Percentiles rank a stretch among this genome's conserved stretches.
These are phyloP conservation scores for Leccinum subrobustum DNA, from an alignment of 1,284 basidiomycete genomes.

Conservation along the genomic window DNA sequence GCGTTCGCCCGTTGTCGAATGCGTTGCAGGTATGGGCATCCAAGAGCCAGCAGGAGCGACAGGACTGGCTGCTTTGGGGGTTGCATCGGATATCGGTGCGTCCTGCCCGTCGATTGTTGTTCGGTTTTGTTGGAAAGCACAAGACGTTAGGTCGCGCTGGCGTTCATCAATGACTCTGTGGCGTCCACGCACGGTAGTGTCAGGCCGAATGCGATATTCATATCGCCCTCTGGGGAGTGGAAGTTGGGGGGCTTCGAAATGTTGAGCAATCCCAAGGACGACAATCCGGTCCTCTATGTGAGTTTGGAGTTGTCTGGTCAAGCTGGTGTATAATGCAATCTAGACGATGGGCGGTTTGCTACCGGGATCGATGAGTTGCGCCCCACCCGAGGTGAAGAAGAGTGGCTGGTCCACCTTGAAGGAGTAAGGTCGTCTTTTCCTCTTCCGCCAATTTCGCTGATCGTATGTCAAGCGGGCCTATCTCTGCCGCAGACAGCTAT, in stretches of 20 bases:
- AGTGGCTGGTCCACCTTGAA: slow-evolving; percentile 81
- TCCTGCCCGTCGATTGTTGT: not conserved
- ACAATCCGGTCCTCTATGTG: slow-evolving; percentile 78
- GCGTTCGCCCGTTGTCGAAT: slow-evolving; percentile 75
- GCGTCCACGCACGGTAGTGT: slow-evolving; percentile 89
- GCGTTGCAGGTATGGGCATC: slow-evolving; percentile 64
- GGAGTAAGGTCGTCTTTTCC: slow-evolving; percentile 55
- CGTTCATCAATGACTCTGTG: slow-evolving; percentile 88
- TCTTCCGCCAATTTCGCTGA: slow-evolving; percentile 4
- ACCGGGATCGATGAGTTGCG: slow-evolving; percentile 57
- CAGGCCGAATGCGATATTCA: slow-evolving; percentile 78
- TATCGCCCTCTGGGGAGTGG: slow-evolving; percentile 94
- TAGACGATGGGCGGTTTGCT: slow-evolving; percentile 72
- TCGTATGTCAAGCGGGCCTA: slow-evolving; percentile 53
- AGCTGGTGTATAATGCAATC: slow-evolving; percentile 14
- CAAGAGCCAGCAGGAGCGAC: slow-evolving; percentile 62
- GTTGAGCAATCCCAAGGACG: slow-evolving; percentile 78
- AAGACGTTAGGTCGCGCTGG: slow-evolving; percentile 70
- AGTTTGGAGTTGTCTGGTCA: slow-evolving; percentile 30
- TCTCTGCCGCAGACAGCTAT: slow-evolving; percentile 80
- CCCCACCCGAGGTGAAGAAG: slow-evolving; percentile 90
- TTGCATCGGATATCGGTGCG: slow-evolving; percentile 83
- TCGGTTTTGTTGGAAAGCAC: slow-evolving; percentile 11
- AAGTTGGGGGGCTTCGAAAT: slow-evolving; percentile 93
- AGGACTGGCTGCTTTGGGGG: slow-evolving; percentile 95